phyloP scores from a whole-genome alignment of 306 rosid genomes.

The Vigna hirtella region DNA sequence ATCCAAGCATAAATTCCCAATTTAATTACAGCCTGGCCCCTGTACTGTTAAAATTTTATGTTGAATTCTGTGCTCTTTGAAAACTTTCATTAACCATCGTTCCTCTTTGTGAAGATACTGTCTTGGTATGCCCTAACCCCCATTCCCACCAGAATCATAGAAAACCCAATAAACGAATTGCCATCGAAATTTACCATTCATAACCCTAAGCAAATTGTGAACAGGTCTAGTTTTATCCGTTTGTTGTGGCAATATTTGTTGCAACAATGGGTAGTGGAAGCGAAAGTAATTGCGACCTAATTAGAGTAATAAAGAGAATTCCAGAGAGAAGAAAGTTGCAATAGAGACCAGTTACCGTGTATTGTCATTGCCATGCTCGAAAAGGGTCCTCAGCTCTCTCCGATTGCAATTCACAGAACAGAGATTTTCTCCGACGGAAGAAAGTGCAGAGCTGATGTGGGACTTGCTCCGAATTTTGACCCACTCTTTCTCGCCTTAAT shows the following conservation, averaged over 20 bases:
- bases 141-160: not conserved
- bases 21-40: not conserved
- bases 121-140: not conserved
- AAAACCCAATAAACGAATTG: slow-evolving; percentile 3
- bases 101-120: not conserved
- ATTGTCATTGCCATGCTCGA: slow-evolving; percentile 60
- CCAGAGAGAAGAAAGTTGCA: slow-evolving; percentile 1
- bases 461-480: slow-evolving; percentile 1
- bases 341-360: slow-evolving; percentile 47
- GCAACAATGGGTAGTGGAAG: slow-evolving; percentile 5
- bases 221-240: not conserved
- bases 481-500: not conserved
- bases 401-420: slow-evolving; percentile 30
- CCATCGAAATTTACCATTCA: not conserved
- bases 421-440: slow-evolving; percentile 9
- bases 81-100: slow-evolving; percentile 1
- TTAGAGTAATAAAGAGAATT: slow-evolving; percentile 15
- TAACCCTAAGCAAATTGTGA: slow-evolving; percentile 36
- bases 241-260: not conserved
- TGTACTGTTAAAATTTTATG: not conserved
- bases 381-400: slow-evolving; percentile 18
- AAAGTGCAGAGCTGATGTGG: not conserved
- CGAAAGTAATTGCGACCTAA: slow-evolving; percentile 41
- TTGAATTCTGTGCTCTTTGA: slow-evolving; percentile 3
- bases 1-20: not conserved